Percentiles rank a stretch among this genome's conserved stretches.
Evolutionary conservation across 2,329 filamentous ascomycete species (phyloP).

Genomic region (Stagonosporopsis cucurbitacearum): DNA sequence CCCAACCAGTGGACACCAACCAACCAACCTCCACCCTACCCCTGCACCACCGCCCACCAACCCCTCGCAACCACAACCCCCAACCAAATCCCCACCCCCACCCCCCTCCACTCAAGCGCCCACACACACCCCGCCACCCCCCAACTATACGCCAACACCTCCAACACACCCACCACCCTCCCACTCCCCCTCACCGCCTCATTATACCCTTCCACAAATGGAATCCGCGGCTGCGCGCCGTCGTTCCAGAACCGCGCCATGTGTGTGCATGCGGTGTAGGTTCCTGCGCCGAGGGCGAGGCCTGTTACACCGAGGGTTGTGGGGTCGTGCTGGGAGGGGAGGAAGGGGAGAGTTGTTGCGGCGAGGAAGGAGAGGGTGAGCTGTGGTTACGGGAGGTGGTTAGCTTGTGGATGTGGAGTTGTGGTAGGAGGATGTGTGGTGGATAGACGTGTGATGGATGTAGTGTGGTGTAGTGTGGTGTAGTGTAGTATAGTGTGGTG

Average conservation of each 20-base stretch:
- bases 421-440: no score
- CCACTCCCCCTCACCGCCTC: conserved; percentile 45
- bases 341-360: conserved; percentile 25
- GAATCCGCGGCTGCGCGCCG: conserved; percentile 39
- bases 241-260: conserved; percentile 46
- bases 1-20: no score
- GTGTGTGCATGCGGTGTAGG: conserved; percentile 30
- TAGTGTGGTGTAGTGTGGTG: no score
- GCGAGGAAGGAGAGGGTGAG: conserved; percentile 34
- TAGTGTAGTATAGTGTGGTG: no score
- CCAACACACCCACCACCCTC: conserved; percentile 34
- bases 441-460: no score
- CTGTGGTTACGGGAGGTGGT: conserved; percentile 10
- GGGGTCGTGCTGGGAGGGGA: conserved; percentile 14
- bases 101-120: conserved; percentile 19
- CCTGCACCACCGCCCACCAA: conserved; percentile 1
- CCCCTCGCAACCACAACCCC: conserved; percentile 6
- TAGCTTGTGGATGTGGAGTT: no score
- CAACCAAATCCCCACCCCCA: conserved; percentile 14
- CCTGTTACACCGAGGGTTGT: conserved; percentile 12
- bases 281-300: conserved; percentile 21
- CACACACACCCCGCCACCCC: conserved; percentile 25
- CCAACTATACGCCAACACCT: conserved; percentile 31
- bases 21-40: no score
- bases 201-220: conserved; percentile 48